A percentile compares a stretch with the other conserved stretches of the same genome.
These are phyloP conservation scores for Coemansia sp. DNA, from an alignment of 192 early-diverging fungal species.

Conservation along the genomic window DNA sequence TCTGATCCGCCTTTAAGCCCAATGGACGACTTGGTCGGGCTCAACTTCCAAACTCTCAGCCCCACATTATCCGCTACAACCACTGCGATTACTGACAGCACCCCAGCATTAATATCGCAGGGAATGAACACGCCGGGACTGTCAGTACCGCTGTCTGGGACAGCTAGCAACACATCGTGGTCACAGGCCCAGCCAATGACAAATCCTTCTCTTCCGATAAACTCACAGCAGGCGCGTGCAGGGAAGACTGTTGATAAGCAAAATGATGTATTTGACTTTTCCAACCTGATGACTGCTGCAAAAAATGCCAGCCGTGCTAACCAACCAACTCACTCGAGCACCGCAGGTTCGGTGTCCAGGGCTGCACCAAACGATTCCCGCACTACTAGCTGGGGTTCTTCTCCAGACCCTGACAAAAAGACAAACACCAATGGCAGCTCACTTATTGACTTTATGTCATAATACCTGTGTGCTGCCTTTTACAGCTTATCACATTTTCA, in stretches of 20 bases:
- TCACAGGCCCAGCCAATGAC: slow-evolving; percentile 33
- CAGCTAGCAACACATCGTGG: background rate
- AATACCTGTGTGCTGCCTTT: background rate
- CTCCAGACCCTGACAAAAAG: slow-evolving; percentile 23
- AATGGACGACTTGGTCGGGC: slow-evolving; percentile 38
- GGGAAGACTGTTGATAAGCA: slow-evolving; percentile 14
- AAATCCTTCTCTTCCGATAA: slow-evolving; percentile 46
- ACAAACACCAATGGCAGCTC: slow-evolving; percentile 7
- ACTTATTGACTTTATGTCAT: slow-evolving; percentile 41
- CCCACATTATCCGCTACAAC: background rate
- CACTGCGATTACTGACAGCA: background rate
- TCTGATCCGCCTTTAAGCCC: slow-evolving; percentile 11
- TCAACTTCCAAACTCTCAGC: slow-evolving; percentile 23
- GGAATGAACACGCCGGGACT: slow-evolving; percentile 27
- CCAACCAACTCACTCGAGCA: background rate
- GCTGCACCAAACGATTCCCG: slow-evolving; percentile 20
- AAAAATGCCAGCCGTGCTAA: slow-evolving; percentile 30
- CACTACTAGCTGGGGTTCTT: slow-evolving; percentile 45
- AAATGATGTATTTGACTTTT: slow-evolving; percentile 54
- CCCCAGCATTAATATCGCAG: slow-evolving; percentile 11
- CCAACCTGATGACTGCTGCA: slow-evolving; percentile 39
- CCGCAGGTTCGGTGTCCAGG: background rate
- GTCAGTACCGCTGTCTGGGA: slow-evolving; percentile 9
- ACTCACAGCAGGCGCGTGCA: slow-evolving; percentile 36
- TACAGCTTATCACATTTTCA: too few relatives aligned